These are phyloP conservation scores for Glycyrrhiza uralensis DNA, from an alignment of 306 rosid genomes.

Conservation along the genomic window DNA sequence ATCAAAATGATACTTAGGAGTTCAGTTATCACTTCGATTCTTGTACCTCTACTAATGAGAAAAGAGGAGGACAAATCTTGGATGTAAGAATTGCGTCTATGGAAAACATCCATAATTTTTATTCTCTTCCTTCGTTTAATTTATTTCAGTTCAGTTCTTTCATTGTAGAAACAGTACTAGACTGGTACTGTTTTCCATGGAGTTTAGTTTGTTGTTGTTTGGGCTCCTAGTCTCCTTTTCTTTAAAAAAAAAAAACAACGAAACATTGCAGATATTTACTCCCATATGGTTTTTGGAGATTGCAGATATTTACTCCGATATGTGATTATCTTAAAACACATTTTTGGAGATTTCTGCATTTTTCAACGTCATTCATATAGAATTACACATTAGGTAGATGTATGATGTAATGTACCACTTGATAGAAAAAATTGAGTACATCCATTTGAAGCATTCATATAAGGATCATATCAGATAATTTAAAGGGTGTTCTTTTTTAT, in stretches of 20 bases:
- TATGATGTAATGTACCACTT: constrained; percentile 25
- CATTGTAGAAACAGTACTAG: no score
- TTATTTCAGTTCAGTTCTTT: no score
- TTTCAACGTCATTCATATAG: neutral
- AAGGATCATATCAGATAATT: neutral
- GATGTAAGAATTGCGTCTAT: neutral
- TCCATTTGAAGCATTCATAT: neutral
- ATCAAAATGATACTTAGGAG: no score
- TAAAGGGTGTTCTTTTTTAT: no score
- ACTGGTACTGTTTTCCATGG: neutral
- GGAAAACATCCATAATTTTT: neutral
- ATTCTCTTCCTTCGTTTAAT: neutral
- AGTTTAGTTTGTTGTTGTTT: no score
- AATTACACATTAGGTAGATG: constrained; percentile 20
- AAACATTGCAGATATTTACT: no score
- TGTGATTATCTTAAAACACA: neutral
- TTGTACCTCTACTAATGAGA: neutral
- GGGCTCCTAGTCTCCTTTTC: no score
- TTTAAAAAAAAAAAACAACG: no score
- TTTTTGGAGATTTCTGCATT: neutral
- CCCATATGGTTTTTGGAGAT: no score
- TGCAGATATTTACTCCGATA: neutral
- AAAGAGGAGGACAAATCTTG: neutral
- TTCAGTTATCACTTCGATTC: neutral
- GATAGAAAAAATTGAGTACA: neutral